phyloP scores from a whole-genome alignment of 805 yeast genomes.

The Kuraishia hungarica region DNA sequence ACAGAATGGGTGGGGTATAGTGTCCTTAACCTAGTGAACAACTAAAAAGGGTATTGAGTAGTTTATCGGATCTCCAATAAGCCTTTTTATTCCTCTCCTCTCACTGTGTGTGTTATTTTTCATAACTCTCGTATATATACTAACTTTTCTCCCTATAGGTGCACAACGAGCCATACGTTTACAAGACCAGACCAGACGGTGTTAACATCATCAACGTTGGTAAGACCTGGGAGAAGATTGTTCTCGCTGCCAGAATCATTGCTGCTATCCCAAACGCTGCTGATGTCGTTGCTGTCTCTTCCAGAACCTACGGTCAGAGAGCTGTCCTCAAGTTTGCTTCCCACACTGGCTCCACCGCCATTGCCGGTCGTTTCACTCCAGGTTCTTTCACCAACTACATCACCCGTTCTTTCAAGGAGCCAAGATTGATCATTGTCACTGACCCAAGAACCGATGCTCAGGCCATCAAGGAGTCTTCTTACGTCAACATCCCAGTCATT shows the following conservation, averaged over 20 bases:
- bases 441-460: constrained; percentile 99
- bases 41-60: neutral
- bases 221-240: constrained; percentile 99
- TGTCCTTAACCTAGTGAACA: neutral
- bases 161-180: constrained; percentile 95
- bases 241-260: constrained; percentile 98
- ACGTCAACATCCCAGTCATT: constrained; percentile 99
- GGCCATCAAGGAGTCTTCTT: constrained; percentile 99
- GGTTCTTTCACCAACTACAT: constrained; percentile 99
- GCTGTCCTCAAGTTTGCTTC: constrained; percentile 99
- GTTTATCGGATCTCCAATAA: neutral
- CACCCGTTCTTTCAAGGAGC: constrained; percentile 99
- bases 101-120: neutral
- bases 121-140: neutral
- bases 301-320: constrained; percentile 99
- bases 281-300: constrained; percentile 97
- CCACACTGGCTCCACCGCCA: constrained; percentile 99
- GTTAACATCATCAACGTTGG: constrained; percentile 96
- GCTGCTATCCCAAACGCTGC: constrained; percentile 99
- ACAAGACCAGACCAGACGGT: constrained; percentile 99
- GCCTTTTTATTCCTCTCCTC: neutral
- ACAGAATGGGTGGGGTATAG: neutral
- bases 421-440: constrained; percentile 97
- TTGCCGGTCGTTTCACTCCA: constrained; percentile 99
- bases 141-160: constrained; percentile 38